A percentile compares a stretch with the other conserved stretches of the same genome.
These are phyloP conservation scores for Pseudogymnoascus sp. DNA, from an alignment of 2,329 filamentous ascomycete species.

Conservation along the genomic window DNA sequence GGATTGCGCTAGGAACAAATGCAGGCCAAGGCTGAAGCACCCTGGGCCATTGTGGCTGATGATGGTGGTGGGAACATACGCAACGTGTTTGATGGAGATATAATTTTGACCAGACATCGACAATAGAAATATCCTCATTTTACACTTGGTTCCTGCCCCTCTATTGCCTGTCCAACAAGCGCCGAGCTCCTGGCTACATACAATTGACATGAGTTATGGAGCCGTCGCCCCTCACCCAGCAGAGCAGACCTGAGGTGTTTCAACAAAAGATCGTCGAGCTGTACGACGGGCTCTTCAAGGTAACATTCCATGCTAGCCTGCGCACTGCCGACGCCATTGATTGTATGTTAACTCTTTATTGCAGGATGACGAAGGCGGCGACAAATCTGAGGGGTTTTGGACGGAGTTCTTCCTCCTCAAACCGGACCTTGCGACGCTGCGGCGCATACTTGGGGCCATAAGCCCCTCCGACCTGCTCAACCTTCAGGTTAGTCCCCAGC, in stretches of 20 bases:
- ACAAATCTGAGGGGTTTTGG: slow-evolving; percentile 89
- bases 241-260: slow-evolving; percentile 81
- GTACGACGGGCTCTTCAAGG: slow-evolving; percentile 78
- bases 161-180: background rate
- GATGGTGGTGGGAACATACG: background rate
- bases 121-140: background rate
- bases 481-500: slow-evolving; percentile 52
- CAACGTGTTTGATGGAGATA: background rate
- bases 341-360: slow-evolving; percentile 22
- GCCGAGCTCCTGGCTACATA: background rate
- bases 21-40: background rate
- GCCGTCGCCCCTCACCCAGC: slow-evolving; percentile 85
- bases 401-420: slow-evolving; percentile 86
- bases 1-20: background rate
- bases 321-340: background rate
- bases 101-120: background rate
- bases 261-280: slow-evolving; percentile 89
- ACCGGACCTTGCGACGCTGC: slow-evolving; percentile 64
- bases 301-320: slow-evolving; percentile 30
- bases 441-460: slow-evolving; percentile 59
- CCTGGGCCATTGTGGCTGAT: background rate
- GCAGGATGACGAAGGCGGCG: slow-evolving; percentile 56
- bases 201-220: slow-evolving; percentile 51
- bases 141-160: background rate
- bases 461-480: slow-evolving; percentile 67